Percentiles rank a stretch among this genome's conserved stretches.
phyloP scores from a whole-genome alignment of 345 rosid species.

The Pistacia integerrima region DNA sequence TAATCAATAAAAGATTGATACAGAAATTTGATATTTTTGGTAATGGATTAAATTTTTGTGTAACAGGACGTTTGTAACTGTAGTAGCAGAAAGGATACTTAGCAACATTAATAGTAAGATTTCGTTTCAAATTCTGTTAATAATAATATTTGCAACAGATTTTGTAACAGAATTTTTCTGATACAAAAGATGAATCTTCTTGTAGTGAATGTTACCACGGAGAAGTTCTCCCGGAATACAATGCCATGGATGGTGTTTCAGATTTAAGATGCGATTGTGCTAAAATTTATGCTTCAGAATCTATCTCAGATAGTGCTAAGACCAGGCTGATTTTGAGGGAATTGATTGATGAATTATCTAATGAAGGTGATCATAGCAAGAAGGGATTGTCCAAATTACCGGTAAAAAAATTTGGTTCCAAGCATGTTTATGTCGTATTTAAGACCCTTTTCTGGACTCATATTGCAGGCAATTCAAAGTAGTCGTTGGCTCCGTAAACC shows the following conservation, averaged over 20 bases:
- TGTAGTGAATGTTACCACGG: conserved; percentile 8
- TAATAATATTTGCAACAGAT: too few relatives aligned
- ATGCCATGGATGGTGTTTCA: conserved; percentile 23
- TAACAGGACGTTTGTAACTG: too few relatives aligned
- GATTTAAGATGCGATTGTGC: conserved; percentile 68
- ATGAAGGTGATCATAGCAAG: conserved; percentile 33
- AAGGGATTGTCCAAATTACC: conserved; percentile 78
- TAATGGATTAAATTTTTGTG: too few relatives aligned
- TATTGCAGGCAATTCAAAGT: conserved; percentile 66
- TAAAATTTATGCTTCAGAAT: conserved; percentile 72
- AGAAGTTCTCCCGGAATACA: conserved; percentile 36
- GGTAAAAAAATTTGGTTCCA: conserved; percentile 32
- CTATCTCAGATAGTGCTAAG: conserved; percentile 55
- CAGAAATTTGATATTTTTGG: too few relatives aligned
- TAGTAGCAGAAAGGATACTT: too few relatives aligned
- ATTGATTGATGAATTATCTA: conserved; percentile 66
- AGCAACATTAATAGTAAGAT: too few relatives aligned
- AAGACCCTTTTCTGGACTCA: background rate
- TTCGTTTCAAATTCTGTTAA: too few relatives aligned
- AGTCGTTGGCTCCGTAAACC: conserved; percentile 49
- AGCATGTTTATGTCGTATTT: background rate
- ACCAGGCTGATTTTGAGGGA: conserved; percentile 63
- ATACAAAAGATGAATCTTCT: too few relatives aligned
- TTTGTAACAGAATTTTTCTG: too few relatives aligned
- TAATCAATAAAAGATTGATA: too few relatives aligned